Percentiles rank a stretch among this genome's conserved stretches.
Evolutionary conservation across 2,329 filamentous ascomycete species (phyloP).

Genomic region (Scytalidium sp.): DNA sequence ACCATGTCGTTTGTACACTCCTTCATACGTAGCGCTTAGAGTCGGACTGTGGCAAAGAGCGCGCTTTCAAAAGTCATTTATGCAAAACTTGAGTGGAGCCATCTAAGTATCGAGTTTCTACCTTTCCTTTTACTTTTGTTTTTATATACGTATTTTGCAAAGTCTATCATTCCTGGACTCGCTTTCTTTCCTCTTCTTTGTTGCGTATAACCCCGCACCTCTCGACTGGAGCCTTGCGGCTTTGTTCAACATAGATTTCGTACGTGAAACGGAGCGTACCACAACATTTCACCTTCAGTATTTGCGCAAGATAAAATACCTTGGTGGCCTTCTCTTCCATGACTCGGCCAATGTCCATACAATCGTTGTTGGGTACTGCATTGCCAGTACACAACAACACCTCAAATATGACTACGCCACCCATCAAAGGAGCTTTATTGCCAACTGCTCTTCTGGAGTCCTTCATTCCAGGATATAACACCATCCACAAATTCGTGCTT

Average conservation of each 20-base stretch:
- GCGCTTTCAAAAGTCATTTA: too few relatives aligned
- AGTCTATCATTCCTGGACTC: too few relatives aligned
- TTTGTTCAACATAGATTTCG: neutral
- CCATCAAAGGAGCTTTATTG: slow-evolving; percentile 12
- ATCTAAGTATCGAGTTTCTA: too few relatives aligned
- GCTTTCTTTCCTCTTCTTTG: too few relatives aligned
- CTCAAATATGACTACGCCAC: slow-evolving; percentile 15
- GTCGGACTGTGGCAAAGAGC: too few relatives aligned
- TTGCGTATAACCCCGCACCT: too few relatives aligned
- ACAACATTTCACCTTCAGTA: neutral
- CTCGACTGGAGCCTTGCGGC: too few relatives aligned
- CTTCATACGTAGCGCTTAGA: too few relatives aligned
- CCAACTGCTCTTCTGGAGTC: slow-evolving; percentile 18
- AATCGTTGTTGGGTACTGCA: slow-evolving; percentile 48
- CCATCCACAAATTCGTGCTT: slow-evolving; percentile 26
- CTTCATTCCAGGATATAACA: slow-evolving; percentile 28
- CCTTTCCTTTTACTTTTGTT: too few relatives aligned
- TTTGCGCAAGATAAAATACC: neutral
- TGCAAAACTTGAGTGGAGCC: too few relatives aligned
- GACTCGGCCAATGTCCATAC: neutral
- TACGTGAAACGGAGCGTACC: neutral
- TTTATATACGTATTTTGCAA: too few relatives aligned
- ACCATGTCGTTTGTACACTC: too few relatives aligned
- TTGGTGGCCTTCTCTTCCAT: neutral
- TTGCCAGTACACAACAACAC: slow-evolving; percentile 69